phyloP scores from a whole-genome alignment of 2,329 filamentous ascomycete species.

The Stenocarpella maydis region DNA sequence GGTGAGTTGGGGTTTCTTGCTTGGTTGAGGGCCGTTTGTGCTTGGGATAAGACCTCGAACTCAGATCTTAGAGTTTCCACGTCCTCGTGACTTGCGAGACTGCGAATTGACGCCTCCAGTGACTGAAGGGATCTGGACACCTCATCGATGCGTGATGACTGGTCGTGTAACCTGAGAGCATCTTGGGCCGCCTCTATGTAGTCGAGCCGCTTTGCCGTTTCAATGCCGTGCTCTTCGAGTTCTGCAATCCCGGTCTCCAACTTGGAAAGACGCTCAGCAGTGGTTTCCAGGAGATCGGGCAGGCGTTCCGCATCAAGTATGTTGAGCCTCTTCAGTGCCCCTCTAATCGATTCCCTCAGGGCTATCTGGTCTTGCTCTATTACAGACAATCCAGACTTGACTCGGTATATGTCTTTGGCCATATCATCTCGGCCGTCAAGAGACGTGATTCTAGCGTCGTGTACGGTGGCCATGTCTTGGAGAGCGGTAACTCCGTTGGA shows the following conservation, averaged over 20 bases:
- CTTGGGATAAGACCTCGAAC: not conserved
- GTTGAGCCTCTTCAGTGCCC: too few species aligned
- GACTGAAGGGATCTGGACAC: not conserved
- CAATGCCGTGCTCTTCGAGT: not conserved
- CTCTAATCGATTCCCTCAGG: not conserved
- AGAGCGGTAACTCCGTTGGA: not conserved
- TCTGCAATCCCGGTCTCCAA: not conserved
- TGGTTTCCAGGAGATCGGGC: not conserved
- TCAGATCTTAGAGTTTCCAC: not conserved
- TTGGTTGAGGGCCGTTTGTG: not conserved
- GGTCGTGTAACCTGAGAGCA: not conserved
- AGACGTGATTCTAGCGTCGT: not conserved
- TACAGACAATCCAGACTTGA: not conserved
- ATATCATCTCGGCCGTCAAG: not conserved
- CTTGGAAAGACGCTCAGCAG: not conserved
- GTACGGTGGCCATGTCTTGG: not conserved
- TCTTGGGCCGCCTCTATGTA: not conserved
- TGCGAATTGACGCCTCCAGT: not conserved
- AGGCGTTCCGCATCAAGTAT: not conserved
- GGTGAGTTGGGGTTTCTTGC: not conserved
- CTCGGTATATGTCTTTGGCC: not conserved
- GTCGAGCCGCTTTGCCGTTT: not conserved
- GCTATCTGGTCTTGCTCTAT: not conserved
- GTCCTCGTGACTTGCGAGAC: not conserved
- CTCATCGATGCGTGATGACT: not conserved